phyloP scores from a whole-genome alignment of 1,139 yeast genomes.

The Kurtzmaniella quercitrusa region DNA sequence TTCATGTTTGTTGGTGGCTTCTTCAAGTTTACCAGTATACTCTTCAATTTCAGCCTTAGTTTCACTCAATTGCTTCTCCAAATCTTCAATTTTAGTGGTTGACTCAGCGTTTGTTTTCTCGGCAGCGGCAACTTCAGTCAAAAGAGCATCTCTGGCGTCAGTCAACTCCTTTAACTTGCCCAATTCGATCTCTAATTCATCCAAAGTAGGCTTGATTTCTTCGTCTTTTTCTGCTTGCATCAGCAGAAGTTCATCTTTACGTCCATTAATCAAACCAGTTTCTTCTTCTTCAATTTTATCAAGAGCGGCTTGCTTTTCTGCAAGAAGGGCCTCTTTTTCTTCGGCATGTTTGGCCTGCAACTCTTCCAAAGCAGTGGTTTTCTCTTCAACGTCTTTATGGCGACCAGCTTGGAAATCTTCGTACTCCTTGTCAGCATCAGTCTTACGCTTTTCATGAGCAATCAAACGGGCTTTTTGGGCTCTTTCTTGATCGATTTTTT shows the following conservation, averaged over 20 bases:
- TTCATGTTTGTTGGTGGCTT: conserved; percentile 25
- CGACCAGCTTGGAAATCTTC: conserved; percentile 28
- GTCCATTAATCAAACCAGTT: conserved; percentile 32
- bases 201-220: conserved; percentile 36
- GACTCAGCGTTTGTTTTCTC: conserved; percentile 32
- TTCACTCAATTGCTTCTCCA: conserved; percentile 33
- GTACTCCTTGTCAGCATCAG: conserved; percentile 35
- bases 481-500: conserved; percentile 32
- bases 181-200: conserved; percentile 36
- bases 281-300: conserved; percentile 42
- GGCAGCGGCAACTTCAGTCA: conserved; percentile 30
- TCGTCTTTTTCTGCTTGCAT: conserved; percentile 46
- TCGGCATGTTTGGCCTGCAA: conserved; percentile 30
- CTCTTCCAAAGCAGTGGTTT: conserved; percentile 32
- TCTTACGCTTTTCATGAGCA: conserved; percentile 37
- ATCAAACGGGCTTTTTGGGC: conserved; percentile 36
- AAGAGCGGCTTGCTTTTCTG: conserved; percentile 37
- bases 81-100: conserved; percentile 29
- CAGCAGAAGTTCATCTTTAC: conserved; percentile 40
- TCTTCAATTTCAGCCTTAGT: conserved; percentile 36
- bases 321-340: conserved; percentile 35
- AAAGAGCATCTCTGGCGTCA: conserved; percentile 33
- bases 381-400: conserved; percentile 34
- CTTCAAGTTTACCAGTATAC: conserved; percentile 29
- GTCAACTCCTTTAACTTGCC: conserved; percentile 37